Evolutionary conservation across 2,329 filamentous ascomycete species (phyloP).

Genomic region (Penicillium sp.): DNA sequence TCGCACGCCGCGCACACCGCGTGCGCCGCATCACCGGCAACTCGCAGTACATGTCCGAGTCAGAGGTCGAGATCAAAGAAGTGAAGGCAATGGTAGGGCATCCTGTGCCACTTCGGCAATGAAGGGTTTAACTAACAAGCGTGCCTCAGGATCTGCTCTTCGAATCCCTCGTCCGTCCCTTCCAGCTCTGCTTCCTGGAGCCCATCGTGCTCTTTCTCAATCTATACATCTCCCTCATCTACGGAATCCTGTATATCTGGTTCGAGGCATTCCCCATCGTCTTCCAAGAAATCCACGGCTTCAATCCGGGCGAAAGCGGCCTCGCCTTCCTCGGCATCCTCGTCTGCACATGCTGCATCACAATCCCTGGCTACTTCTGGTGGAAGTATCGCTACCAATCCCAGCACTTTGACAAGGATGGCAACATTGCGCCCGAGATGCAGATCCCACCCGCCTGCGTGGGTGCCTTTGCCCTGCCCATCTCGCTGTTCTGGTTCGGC

Average conservation of each 20-base stretch:
- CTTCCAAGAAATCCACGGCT: slow-evolving; percentile 25
- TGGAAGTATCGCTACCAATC: slow-evolving; percentile 24
- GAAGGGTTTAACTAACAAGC: background rate
- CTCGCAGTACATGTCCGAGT: slow-evolving; percentile 40
- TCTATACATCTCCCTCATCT: slow-evolving; percentile 26
- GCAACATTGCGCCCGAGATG: slow-evolving; percentile 24
- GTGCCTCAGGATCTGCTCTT: slow-evolving; percentile 34
- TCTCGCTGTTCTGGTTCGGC: slow-evolving; percentile 67
- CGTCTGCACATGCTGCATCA: slow-evolving; percentile 32
- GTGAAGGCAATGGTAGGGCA: slow-evolving; percentile 34
- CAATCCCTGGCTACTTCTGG: slow-evolving; percentile 41
- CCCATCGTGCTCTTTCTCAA: slow-evolving; percentile 24
- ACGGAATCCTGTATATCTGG: slow-evolving; percentile 27
- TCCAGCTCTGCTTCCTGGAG: slow-evolving; percentile 29
- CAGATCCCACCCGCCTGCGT: slow-evolving; percentile 64
- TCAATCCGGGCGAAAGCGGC: slow-evolving; percentile 35
- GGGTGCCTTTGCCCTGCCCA: slow-evolving; percentile 57
- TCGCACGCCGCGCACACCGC: slow-evolving; percentile 17
- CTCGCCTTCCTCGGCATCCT: slow-evolving; percentile 27
- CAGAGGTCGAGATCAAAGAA: slow-evolving; percentile 33
- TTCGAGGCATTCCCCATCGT: slow-evolving; percentile 50
- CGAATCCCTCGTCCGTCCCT: slow-evolving; percentile 44
- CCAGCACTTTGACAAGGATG: slow-evolving; percentile 10
- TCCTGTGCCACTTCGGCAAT: too few relatives aligned
- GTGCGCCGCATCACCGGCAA: slow-evolving; percentile 41